These are phyloP conservation scores for Nannizziopsis arthrosporioides DNA, from an alignment of 2,329 filamentous ascomycete genomes.

Conservation along the genomic window DNA sequence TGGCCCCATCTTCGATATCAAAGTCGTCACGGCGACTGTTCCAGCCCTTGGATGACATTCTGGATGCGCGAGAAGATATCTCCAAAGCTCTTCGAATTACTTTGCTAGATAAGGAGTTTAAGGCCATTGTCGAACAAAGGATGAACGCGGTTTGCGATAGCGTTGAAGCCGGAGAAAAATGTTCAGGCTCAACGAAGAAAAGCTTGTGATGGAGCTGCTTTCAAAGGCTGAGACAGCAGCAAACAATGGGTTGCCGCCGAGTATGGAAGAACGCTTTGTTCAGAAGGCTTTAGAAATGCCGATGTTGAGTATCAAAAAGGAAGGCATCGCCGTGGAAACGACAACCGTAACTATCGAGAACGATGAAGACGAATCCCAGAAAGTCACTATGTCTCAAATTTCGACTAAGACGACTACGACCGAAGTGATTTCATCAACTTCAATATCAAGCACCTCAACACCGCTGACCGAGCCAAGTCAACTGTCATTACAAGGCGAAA, in stretches of 20 bases:
- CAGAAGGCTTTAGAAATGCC: conserved; percentile 64
- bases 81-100: conserved; percentile 32
- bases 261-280: conserved; percentile 78
- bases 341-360: conserved; percentile 16
- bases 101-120: conserved; percentile 30
- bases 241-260: conserved; percentile 55
- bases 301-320: conserved; percentile 54
- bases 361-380: conserved; percentile 20
- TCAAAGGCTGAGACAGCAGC: conserved; percentile 61
- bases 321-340: conserved; percentile 34
- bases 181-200: conserved; percentile 66
- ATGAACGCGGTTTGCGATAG: conserved; percentile 66
- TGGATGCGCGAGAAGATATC: conserved; percentile 36
- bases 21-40: conserved; percentile 36
- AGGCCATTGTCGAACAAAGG: conserved; percentile 47
- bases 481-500: conserved; percentile 29
- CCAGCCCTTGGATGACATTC: conserved; percentile 40
- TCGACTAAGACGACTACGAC: conserved; percentile 21
- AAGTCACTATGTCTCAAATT: conserved; percentile 22
- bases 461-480: conserved; percentile 5
- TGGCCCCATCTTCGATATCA: conserved; percentile 41
- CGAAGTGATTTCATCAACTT: conserved; percentile 23
- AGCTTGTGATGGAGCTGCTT: conserved; percentile 54
- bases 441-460: conserved; percentile 4
- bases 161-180: conserved; percentile 74